These are phyloP conservation scores for Nannochloris sp. DNA, from an alignment of 139 green algal species.

Conservation along the genomic window DNA sequence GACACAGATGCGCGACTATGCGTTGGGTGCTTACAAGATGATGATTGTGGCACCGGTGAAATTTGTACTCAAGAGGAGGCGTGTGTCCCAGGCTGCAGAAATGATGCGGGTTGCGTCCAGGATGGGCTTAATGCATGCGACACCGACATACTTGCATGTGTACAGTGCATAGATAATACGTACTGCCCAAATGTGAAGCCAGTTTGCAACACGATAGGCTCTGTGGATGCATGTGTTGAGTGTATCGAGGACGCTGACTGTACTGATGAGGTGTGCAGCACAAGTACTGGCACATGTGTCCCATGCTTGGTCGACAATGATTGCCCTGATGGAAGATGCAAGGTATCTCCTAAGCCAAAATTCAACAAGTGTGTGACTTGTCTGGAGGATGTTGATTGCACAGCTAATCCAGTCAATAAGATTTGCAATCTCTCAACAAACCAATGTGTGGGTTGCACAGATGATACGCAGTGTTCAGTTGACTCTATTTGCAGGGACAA, in stretches of 20 bases:
- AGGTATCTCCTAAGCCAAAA: not conserved
- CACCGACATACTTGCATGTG: not conserved
- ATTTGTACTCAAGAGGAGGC: not conserved
- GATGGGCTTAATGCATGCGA: not conserved
- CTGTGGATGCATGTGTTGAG: not conserved
- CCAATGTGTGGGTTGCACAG: not conserved
- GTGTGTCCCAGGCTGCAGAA: not conserved
- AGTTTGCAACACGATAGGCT: not conserved
- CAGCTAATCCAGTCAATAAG: not conserved
- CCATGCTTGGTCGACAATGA: not conserved
- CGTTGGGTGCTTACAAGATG: not conserved
- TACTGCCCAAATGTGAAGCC: not conserved
- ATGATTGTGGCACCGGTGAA: not conserved
- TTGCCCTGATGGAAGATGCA: not conserved
- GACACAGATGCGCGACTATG: not conserved
- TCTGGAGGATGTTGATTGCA: not conserved
- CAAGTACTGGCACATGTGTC: not conserved
- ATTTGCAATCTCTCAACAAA: not conserved
- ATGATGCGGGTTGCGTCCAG: not conserved
- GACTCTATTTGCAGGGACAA: not conserved
- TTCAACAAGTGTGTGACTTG: not conserved
- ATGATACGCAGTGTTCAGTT: not conserved
- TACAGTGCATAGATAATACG: not conserved
- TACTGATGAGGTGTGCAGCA: not conserved
- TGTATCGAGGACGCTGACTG: not conserved